Conservation (phyloP, 169 alveolate genomes). For the Eimeria falciformis region DNA sequence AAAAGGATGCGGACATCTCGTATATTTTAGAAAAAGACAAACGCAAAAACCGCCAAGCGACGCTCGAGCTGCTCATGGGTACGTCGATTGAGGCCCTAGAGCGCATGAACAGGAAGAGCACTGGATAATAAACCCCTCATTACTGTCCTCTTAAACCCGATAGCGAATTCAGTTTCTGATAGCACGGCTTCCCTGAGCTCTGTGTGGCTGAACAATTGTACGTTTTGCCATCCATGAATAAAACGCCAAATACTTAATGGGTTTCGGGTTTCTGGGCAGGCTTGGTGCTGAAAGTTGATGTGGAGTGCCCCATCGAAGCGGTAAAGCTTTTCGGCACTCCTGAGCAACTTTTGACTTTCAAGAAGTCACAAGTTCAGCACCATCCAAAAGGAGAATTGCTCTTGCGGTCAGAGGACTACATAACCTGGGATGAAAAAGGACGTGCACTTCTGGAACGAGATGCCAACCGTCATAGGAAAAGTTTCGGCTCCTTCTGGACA, state of each 20-base stretch:
- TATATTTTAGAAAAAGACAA: neutral
- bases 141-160: too few relatives aligned
- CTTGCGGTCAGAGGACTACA: neutral
- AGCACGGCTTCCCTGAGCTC: too few relatives aligned
- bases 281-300: neutral
- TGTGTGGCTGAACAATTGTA: too few relatives aligned
- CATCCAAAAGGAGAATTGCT: conserved; percentile 13
- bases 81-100: neutral
- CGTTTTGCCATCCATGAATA: too few relatives aligned
- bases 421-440: conserved; percentile 24
- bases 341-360: neutral
- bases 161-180: too few relatives aligned
- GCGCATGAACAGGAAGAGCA: too few relatives aligned
- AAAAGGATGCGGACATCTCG: neutral
- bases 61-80: neutral
- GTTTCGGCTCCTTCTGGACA: conserved; percentile 27
- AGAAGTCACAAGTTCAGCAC: neutral
- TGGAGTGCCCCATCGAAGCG: conserved; percentile 20
- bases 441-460: conserved; percentile 4
- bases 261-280: neutral
- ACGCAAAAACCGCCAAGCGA: neutral
- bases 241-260: too few relatives aligned
- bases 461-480: conserved; percentile 19
- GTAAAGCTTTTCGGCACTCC: conserved; percentile 1
- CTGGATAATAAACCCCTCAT: too few relatives aligned